A percentile compares a stretch with the other conserved stretches of the same genome.
Conservation (phyloP, 2,329 filamentous ascomycete genomes). For the Mycosphaerelloides madeirae region DNA sequence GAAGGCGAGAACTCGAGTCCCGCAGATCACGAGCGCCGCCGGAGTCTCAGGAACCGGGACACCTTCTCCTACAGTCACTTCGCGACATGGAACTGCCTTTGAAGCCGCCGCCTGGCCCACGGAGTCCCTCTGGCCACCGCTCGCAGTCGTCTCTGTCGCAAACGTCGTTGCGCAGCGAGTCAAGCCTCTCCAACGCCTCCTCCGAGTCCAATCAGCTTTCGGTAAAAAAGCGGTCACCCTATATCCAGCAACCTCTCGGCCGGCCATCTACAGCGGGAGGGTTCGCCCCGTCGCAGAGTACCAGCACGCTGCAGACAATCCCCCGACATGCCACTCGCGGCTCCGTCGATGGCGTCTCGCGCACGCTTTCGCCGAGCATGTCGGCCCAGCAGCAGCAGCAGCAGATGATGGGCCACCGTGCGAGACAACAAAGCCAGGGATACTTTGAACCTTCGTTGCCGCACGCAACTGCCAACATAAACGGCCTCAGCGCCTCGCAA, state of each 20-base stretch:
- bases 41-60: too few species aligned
- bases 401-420: constrained; percentile 49
- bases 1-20: too few species aligned
- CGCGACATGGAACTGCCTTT: constrained; percentile 15
- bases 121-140: constrained; percentile 27
- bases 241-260: constrained; percentile 26
- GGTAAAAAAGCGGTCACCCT: constrained; percentile 34
- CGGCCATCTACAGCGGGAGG: constrained; percentile 32
- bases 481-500: constrained; percentile 60
- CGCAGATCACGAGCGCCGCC: too few species aligned
- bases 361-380: constrained; percentile 28
- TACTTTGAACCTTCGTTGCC: constrained; percentile 71
- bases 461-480: constrained; percentile 27
- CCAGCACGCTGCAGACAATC: constrained; percentile 32
- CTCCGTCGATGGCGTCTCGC: constrained; percentile 31
- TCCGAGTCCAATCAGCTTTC: constrained; percentile 40
- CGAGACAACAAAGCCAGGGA: constrained; percentile 67
- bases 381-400: constrained; percentile 21
- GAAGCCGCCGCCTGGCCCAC: constrained; percentile 29
- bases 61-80: too few species aligned
- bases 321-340: constrained; percentile 28
- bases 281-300: constrained; percentile 27
- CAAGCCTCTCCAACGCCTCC: constrained; percentile 32
- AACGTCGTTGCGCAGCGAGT: constrained; percentile 30
- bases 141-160: constrained; percentile 33